These are phyloP conservation scores for Corymbia maculata DNA, from an alignment of 345 rosid species.

Conservation along the genomic window DNA sequence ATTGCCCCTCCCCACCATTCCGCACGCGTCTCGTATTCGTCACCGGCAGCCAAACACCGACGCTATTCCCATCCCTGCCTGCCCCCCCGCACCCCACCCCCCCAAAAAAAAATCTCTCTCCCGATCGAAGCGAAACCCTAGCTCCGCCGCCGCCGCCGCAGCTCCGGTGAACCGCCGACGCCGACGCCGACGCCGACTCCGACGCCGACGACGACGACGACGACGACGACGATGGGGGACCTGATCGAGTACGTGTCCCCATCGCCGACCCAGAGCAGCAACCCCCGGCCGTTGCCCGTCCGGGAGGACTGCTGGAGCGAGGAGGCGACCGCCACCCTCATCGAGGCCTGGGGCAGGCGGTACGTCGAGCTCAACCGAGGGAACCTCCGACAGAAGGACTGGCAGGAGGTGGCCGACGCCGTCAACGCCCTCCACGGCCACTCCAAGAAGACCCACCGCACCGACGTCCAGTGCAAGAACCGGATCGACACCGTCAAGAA, in stretches of 20 bases:
- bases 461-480: conserved; percentile 98
- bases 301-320: conserved; percentile 99
- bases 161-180: not conserved
- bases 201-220: not conserved
- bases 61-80: not conserved
- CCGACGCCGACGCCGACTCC: not conserved
- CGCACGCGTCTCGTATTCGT: not conserved
- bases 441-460: conserved; percentile 82
- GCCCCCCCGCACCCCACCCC: no score
- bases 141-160: not conserved
- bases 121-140: not conserved
- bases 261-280: conserved; percentile 12
- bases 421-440: conserved; percentile 86
- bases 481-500: conserved; percentile 97
- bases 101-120: not conserved
- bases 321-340: conserved; percentile 90
- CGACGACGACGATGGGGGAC: conserved; percentile 20
- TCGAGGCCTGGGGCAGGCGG: conserved; percentile 91
- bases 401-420: conserved; percentile 96
- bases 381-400: conserved; percentile 93
- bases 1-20: not conserved
- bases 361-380: conserved; percentile 87
- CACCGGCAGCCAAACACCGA: not conserved
- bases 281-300: conserved; percentile 48
- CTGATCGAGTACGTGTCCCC: conserved; percentile 25